Base-by-base conservation (phyloP, 768 basidiomycete species). In the Lactarius vividus region DNA sequence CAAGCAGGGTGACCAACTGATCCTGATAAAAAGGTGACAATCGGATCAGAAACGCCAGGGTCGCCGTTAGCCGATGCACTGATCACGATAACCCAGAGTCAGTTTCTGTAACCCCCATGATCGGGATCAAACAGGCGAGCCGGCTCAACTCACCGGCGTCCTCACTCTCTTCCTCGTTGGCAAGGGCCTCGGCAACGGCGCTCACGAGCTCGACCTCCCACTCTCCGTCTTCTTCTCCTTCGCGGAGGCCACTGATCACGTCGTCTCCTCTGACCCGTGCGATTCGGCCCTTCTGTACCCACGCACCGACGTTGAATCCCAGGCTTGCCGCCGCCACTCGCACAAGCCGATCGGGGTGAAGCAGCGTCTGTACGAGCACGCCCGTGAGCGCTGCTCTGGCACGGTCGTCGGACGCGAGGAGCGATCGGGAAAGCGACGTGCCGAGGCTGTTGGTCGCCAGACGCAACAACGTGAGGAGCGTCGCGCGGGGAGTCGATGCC, bases 201-300 rank as follows among this genome's bases (percentile, higher is more conserved):
- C 88, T 91, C 2, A 88, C 79, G 37, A 96, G 76, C 78, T 97
- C 96, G 0, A 91, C 80, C 72, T 93, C 87, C 92, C 92, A 96
- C 62, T 95, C 94, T 23, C 83, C 91, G 61, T 86, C 85, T 59
- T 84, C 86, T 46, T 78, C 79, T 18, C 77, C 79, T 31, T 79
- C 80, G 3, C 75, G 76, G n/a, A 66, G 72, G 33, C 73, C 75
- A 44, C 73, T 72, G 26, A 69, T 71, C 23, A 63, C 71, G 40
- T 67, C 65, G 16, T 69, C 77, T 28, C 75, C 76, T 44, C 72
- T 73, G 52, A 75, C 62, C 63, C 73, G 75, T 53, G 82, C 85
- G 15, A 88, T 79, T 49, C 89, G 77, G 18, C 77, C 79, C 65
- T 80, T 82, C 79, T 95, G 92, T 56, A 92, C 71, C 71, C 80